Evolutionary conservation across 805 yeast species (phyloP), one percentile per base, ranked within the genome.

Genomic region (Yarrowia sp.): DNA sequence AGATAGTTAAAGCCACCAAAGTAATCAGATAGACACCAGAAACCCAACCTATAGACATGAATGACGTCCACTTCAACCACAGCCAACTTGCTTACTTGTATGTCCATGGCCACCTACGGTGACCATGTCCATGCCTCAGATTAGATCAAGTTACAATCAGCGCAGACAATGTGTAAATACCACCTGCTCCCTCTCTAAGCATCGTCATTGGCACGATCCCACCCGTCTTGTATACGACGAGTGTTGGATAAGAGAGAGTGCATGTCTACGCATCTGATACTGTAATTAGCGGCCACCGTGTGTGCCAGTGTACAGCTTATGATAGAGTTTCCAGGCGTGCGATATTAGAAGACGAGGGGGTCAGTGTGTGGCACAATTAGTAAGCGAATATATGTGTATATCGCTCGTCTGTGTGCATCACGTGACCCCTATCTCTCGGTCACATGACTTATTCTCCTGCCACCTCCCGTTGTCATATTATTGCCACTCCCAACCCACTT

Each of bases 71-170:
- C 32, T 26, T 26, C 32, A 26, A 26, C 32, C 32, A 26, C 7
- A 5, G 32, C 19, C 32, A 26, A 26, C 32, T 5, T 26, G 32
- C 32, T 26, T 26, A 26, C 32, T 26, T 26, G 32, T 26, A 26
- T 26, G 32, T 26, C 32, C 32, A 26, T 26, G 7, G 32, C 32
- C 32, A 26, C 32, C 32, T 26, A 1, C 32, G 32, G 32, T 26
- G 32, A 38, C 40, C 40, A 11, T 38, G 32, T 36, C 46, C 26
- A 35, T 61, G 42, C 71, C 71, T 70, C 72, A 40, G 71, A 69
- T 70, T 69, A 70, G 71, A 70, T 69, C 72, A 70, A 70, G 72
- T 41, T 55, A 26, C 14, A 32, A 11, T 45, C 63, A 56, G 8
- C 12, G 63, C 9, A 26, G 56, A 9, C 14, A 42, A 36, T 22